Evolutionary conservation across 768 basidiomycete genomes (phyloP).

Genomic region (Astraeus odoratus): DNA sequence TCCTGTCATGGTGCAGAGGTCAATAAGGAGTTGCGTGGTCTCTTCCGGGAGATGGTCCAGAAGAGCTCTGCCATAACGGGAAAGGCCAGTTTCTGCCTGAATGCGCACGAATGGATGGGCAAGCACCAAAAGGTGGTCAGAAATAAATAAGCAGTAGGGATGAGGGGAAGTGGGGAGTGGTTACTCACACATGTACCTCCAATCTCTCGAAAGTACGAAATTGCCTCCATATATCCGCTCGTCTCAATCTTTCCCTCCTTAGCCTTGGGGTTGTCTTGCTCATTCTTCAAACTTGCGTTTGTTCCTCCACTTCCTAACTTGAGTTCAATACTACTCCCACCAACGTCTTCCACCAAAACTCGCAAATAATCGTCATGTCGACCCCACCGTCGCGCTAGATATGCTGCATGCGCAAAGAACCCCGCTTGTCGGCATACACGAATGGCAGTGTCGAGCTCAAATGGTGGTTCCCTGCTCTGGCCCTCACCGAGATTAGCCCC

Average conservation of each 20-base stretch:
- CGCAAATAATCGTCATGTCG: conserved; percentile 89
- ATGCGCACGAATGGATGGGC: not conserved
- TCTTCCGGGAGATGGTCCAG: conserved; percentile 77
- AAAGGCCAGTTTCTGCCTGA: conserved; percentile 83
- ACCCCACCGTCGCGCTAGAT: conserved; percentile 87
- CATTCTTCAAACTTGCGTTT: not conserved
- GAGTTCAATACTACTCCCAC: conserved; percentile 14
- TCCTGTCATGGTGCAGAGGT: conserved; percentile 72
- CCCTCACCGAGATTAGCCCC: conserved; percentile 26
- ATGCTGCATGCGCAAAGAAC: conserved; percentile 91
- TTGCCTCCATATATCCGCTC: conserved; percentile 58
- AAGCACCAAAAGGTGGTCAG: too few species aligned
- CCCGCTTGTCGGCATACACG: conserved; percentile 95
- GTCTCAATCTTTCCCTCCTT: conserved; percentile 31
- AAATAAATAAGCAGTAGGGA: not conserved
- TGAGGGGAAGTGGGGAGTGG: not conserved
- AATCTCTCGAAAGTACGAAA: conserved; percentile 71
- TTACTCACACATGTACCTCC: conserved; percentile 70
- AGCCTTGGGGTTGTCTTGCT: conserved; percentile 4
- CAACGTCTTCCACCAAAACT: conserved; percentile 91
- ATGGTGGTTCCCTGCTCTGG: conserved; percentile 70
- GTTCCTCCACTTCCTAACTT: not conserved
- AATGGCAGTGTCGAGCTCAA: conserved; percentile 96
- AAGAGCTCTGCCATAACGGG: conserved; percentile 83
- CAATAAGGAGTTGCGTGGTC: conserved; percentile 86